Conservation (phyloP, 2,329 filamentous ascomycete genomes). For the Monilinia fructicola region DNA sequence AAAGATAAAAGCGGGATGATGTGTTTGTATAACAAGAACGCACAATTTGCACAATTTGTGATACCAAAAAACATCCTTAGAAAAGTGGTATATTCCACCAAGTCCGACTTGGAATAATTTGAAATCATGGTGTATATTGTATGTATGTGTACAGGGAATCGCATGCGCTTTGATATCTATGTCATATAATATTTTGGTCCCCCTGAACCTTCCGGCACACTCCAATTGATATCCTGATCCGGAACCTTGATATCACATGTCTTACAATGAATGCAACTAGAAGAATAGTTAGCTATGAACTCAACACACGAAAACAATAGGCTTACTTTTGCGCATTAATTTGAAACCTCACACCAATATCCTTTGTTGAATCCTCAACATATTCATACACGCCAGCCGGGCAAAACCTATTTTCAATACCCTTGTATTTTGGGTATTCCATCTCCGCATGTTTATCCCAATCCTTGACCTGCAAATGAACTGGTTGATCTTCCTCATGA, state of each 20-base stretch:
- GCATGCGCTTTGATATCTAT: constrained; percentile 26
- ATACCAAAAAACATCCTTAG: no score
- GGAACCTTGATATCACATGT: constrained; percentile 99
- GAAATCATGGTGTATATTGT: not conserved
- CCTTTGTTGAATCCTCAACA: constrained; percentile 84
- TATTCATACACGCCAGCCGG: constrained; percentile 98
- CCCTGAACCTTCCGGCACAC: constrained; percentile 62
- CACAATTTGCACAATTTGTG: not conserved
- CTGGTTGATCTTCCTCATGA: constrained; percentile 97
- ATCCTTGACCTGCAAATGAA: constrained; percentile 91
- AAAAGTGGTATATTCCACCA: not conserved
- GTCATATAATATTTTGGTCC: constrained; percentile 72
- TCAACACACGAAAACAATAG: not conserved
- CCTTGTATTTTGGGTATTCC: constrained; percentile 85
- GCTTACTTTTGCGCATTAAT: constrained; percentile 97
- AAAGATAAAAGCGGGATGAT: not conserved
- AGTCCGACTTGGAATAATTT: not conserved
- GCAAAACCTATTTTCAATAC: constrained; percentile 94
- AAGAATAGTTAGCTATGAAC: constrained; percentile 28
- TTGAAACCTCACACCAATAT: constrained; percentile 89
- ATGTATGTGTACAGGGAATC: not conserved
- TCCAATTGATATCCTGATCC: constrained; percentile 72
- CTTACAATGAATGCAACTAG: constrained; percentile 97
- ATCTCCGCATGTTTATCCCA: constrained; percentile 86
- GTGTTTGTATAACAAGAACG: not conserved